A percentile compares a stretch with the other conserved stretches of the same genome.
phyloP scores from a whole-genome alignment of 495 filamentous ascomycete genomes.

The Podospora tetraspora region DNA sequence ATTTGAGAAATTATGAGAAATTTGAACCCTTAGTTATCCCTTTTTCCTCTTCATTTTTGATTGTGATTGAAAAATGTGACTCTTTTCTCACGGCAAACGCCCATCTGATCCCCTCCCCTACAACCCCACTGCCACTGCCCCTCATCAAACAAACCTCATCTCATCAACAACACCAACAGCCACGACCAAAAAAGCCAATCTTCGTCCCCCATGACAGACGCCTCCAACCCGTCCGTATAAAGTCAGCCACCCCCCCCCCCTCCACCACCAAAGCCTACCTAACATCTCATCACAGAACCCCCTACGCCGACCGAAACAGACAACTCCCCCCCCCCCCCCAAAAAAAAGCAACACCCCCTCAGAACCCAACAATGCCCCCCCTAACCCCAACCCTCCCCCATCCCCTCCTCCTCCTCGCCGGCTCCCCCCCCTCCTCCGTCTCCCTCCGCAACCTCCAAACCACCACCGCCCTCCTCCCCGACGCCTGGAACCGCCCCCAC shows the following conservation, averaged over 20 bases:
- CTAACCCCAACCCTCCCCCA: slow-evolving; percentile 21
- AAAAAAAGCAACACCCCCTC: too few relatives aligned
- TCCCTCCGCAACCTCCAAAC: slow-evolving; percentile 49
- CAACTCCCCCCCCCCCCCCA: too few relatives aligned
- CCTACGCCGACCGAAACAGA: too few relatives aligned
- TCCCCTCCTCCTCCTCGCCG: slow-evolving; percentile 29
- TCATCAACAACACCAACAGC: not conserved
- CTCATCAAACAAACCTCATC: not conserved
- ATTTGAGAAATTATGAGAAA: not conserved
- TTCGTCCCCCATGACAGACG: too few relatives aligned
- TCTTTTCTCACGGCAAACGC: not conserved
- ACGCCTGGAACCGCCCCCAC: slow-evolving; percentile 52
- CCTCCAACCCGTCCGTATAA: not conserved
- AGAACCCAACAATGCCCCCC: too few relatives aligned
- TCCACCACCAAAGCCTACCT: not conserved
- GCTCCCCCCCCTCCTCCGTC: slow-evolving; percentile 38
- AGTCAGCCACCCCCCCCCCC: not conserved
- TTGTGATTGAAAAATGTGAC: not conserved
- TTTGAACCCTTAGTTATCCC: not conserved
- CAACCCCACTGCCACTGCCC: not conserved
- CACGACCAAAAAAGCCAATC: not conserved
- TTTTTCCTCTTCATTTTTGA: not conserved
- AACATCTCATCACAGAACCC: too few relatives aligned
- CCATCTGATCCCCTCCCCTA: not conserved
- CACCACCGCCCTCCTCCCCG: slow-evolving; percentile 37